A percentile compares a stretch with the other conserved stretches of the same genome.
These are phyloP conservation scores for Herpetospermum pedunculosum DNA, from an alignment of 306 rosid genomes.

Conservation along the genomic window DNA sequence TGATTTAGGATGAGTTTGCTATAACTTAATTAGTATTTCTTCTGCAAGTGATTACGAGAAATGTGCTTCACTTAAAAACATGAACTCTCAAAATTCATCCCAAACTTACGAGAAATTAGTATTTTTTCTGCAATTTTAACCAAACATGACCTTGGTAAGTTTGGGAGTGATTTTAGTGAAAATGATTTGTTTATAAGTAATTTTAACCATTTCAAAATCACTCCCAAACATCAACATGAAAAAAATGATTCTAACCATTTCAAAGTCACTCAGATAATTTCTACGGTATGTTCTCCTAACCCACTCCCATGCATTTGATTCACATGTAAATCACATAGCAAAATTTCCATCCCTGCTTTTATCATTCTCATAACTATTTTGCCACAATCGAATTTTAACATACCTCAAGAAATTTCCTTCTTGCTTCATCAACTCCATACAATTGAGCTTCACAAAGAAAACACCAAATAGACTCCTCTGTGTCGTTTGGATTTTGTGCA, in stretches of 20 bases:
- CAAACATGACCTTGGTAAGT: too few species aligned
- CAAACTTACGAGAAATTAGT: too few species aligned
- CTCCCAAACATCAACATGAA: too few species aligned
- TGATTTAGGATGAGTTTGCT: neutral
- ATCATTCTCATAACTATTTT: neutral
- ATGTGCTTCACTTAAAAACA: neutral
- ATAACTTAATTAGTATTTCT: neutral
- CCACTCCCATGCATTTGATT: neutral
- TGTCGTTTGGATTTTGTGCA: constrained; percentile 89
- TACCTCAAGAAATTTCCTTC: constrained; percentile 69
- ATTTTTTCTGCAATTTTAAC: too few species aligned
- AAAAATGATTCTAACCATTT: too few species aligned
- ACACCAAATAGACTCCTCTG: constrained; percentile 93
- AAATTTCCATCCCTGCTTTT: neutral
- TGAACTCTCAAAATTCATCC: neutral
- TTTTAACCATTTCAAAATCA: too few species aligned
- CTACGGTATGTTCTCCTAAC: neutral
- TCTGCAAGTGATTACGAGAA: neutral
- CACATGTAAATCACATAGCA: neutral
- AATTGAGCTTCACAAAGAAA: constrained; percentile 87
- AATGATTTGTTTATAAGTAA: too few species aligned
- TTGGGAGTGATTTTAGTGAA: too few species aligned
- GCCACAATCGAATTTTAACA: constrained; percentile 7
- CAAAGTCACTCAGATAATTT: neutral
- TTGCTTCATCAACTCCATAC: constrained; percentile 69